Evolutionary conservation across 371 early-diverging fungal species (phyloP).

Genomic region (Mucor piriformis): DNA sequence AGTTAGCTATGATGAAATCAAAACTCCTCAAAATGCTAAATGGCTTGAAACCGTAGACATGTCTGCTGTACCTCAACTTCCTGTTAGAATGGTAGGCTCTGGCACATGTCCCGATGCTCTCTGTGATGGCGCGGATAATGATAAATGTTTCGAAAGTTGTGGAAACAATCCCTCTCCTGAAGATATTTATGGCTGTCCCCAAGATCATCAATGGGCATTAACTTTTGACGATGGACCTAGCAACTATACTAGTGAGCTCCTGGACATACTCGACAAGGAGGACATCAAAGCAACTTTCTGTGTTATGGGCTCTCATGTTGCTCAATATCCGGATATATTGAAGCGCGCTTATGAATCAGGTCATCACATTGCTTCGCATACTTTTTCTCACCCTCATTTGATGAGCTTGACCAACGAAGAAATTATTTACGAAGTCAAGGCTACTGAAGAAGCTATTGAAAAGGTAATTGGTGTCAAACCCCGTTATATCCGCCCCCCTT

Average conservation of each 20-base stretch:
- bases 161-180: conserved; percentile 33
- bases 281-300: conserved; percentile 71
- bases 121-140: conserved; percentile 44
- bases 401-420: conserved; percentile 36
- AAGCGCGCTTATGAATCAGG: conserved; percentile 49
- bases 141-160: conserved; percentile 46
- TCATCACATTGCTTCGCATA: conserved; percentile 58
- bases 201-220: conserved; percentile 23
- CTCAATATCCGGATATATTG: conserved; percentile 29
- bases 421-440: conserved; percentile 35
- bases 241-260: conserved; percentile 43
- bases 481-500: conserved; percentile 63
- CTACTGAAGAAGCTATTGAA: conserved; percentile 52
- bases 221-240: conserved; percentile 74
- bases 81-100: conserved; percentile 43
- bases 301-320: conserved; percentile 57
- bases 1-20: conserved; percentile 1
- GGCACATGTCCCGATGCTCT: conserved; percentile 35
- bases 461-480: conserved; percentile 55
- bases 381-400: conserved; percentile 53
- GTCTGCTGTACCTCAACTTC: conserved; percentile 20
- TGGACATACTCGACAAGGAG: conserved; percentile 48
- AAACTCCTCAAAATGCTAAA: conserved; percentile 8
- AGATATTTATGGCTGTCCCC: conserved; percentile 45
- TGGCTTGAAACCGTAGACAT: conserved; percentile 60